Conservation (phyloP, 768 basidiomycete species). For the Suillus hirtellus region DNA sequence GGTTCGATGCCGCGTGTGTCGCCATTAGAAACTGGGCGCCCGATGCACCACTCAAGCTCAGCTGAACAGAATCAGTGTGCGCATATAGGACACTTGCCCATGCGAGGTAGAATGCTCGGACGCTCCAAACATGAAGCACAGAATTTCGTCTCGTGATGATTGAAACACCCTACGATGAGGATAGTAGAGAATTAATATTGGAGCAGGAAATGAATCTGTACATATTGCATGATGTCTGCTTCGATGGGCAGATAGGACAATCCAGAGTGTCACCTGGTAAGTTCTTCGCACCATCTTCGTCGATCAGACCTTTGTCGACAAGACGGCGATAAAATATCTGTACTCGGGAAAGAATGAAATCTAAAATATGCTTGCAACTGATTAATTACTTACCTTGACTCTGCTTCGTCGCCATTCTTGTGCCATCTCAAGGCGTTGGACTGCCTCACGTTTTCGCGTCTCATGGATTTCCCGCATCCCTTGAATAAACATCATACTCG, state of each 20-base stretch:
- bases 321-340: neutral
- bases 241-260: slow-evolving; percentile 1
- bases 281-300: neutral
- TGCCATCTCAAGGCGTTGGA: neutral
- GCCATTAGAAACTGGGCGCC: too few species aligned
- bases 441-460: neutral
- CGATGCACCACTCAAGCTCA: slow-evolving; percentile 1
- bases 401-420: neutral
- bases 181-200: neutral
- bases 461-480: neutral
- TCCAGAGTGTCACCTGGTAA: neutral
- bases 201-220: neutral
- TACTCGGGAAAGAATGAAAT: neutral
- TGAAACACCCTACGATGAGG: neutral
- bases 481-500: neutral
- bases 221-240: neutral
- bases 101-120: neutral
- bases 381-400: neutral
- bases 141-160: neutral
- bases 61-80: neutral
- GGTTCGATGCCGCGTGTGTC: too few species aligned
- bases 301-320: slow-evolving; percentile 1
- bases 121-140: slow-evolving; percentile 3
- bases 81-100: neutral
- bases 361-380: neutral